Evolutionary conservation across 805 yeast genomes (phyloP), one percentile per base, ranked within the genome.

Genomic region (Schwanniomyces vanrijiae): DNA sequence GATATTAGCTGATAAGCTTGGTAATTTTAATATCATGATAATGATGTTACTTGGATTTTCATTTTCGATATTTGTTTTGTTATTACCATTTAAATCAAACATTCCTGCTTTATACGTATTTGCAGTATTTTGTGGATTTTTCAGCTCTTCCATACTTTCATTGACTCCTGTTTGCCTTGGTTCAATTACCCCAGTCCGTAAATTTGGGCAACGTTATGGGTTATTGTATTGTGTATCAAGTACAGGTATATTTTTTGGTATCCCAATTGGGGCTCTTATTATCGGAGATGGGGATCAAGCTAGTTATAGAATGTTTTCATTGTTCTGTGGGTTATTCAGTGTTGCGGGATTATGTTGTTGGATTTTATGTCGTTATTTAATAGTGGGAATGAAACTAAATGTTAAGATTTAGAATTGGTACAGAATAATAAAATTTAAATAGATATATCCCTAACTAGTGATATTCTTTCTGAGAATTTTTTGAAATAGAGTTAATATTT

Each of bases 141-240:
- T 78, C 47, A 71, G 80, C 25, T 83, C 89, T 3, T 78, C 86
- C 18, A 80, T 86, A 4, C 66, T 86, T 37, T 76, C 88, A 0
- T 57, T 86, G 42, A 78, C 86, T 0, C 90, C 92, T 0, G 83
- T 81, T 3, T 84, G 90, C 50, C 75, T 84, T n/a, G 80, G 86
- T 0, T 77, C 78, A 37, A 80, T 86, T 26, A 78, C 84, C 13
- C 76, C 75, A n/a, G 82, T 84, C 0, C 70, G 75, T 48, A 78
- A 82, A 46, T 85, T 84, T 59, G 91, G 90, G 18, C 81, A 80
- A 51, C 65, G 86, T 18, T 86, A 81, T 53, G 90, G 90, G 0
- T 75, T 88, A n/a, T 76, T 83, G 50, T 84, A 83, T 60, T 81
- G 81, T 43, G 62, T 82, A 54, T 82, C 80, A 9, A 77, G 88